Evolutionary conservation across 129 eudicot species (phyloP), one percentile per base, ranked within the genome.

Genomic region (sunflower (Helianthus annuus)): DNA sequence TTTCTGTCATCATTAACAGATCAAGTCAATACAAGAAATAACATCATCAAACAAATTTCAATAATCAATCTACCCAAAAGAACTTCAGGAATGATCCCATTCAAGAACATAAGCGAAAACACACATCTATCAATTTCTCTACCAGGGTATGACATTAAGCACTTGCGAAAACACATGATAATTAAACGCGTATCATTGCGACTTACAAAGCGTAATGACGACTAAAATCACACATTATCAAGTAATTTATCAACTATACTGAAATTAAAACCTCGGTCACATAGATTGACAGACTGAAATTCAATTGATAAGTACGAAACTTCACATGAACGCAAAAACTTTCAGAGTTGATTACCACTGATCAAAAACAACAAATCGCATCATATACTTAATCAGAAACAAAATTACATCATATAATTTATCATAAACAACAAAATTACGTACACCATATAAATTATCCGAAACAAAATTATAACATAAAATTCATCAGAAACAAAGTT

Each of bases 1-100:
- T 54, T 36, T 70, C 77, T 78, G 77, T 13, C 72, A 70, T 19
- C 60, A 46, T 22, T 29, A 13, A 70, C 60, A 63, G 0, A 15
- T 70, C 3, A 54, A 14, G 49, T 70, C 76, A 70, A 13, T 40
- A 39, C 49, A 11, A 14, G 58, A 62, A 53, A 51, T 9, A 15
- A 69, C 38, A 3, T 2, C 13, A 48, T 36, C 13, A 69, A 34
- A 42, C 46, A 38, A 17, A 49, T 38, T 19, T 8, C 22, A 66
- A 53, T 16, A 19, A 24, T 40, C 36, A 36, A 46, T 36, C 70
- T 22, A 12, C 17, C n/a, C 32, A 10, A 75, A 13, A 39, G 69
- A 61, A 73, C 32, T 14, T 59, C 34, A 72, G 3, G 11, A n/a
- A 72, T n/a, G 67, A 57, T 60, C 27, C 7, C n/a, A 72, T 45